phyloP scores from a whole-genome alignment of 176 grass and related monocot species.

The bread wheat (Triticum aestivum) region DNA sequence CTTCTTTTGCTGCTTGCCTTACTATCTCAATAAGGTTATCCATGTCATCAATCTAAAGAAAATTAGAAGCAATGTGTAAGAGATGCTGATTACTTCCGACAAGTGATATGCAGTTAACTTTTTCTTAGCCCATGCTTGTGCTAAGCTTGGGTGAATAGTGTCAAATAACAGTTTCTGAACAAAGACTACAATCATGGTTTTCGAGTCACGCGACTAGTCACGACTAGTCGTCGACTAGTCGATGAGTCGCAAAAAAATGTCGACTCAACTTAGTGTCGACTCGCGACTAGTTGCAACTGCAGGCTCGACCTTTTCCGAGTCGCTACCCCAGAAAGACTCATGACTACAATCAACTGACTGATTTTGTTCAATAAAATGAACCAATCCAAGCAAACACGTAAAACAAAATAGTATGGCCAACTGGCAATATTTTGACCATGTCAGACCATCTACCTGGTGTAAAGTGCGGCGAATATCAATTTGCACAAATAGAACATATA shows the following conservation, averaged over 20 bases:
- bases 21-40: conserved; percentile 80
- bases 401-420: not conserved
- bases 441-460: not conserved
- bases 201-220: too few species aligned
- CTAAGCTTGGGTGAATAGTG: not conserved
- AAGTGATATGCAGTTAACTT: not conserved
- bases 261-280: too few species aligned
- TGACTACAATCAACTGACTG: not conserved
- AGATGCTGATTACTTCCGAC: conserved; percentile 3
- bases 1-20: conserved; percentile 96
- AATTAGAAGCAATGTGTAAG: conserved; percentile 21
- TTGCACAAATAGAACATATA: conserved; percentile 26
- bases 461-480: not conserved
- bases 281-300: too few species aligned
- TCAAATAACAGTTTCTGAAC: not conserved
- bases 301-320: too few species aligned
- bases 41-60: conserved; percentile 62
- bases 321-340: too few species aligned
- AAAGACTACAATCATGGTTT: not conserved
- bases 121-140: not conserved
- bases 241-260: too few species aligned
- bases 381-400: conserved; percentile 2
- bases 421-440: conserved; percentile 2
- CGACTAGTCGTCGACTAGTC: too few species aligned
- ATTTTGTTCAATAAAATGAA: conserved; percentile 9